A percentile compares a stretch with the other conserved stretches of the same genome.
These are phyloP conservation scores for Arthrocladium fulminans DNA, from an alignment of 2,329 filamentous ascomycete genomes.

Conservation along the genomic window DNA sequence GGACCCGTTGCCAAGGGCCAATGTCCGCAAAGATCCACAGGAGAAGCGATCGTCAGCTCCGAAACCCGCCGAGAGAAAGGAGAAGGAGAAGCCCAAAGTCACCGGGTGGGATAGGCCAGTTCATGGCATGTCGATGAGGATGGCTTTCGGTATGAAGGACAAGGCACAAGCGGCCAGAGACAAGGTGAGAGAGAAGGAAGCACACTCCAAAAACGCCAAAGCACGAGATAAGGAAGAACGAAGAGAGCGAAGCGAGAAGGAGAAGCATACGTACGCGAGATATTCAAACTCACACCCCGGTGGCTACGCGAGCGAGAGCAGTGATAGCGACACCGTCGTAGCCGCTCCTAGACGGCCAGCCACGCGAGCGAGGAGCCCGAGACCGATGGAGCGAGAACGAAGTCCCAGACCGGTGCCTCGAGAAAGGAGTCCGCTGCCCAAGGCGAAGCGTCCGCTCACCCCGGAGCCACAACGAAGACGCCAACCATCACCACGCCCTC, in stretches of 20 bases:
- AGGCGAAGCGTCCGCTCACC: constrained; percentile 8
- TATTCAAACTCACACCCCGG: constrained; percentile 22
- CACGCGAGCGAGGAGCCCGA: background rate
- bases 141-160: constrained; percentile 13
- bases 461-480: background rate
- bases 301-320: constrained; percentile 26
- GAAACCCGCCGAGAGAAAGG: constrained; percentile 29
- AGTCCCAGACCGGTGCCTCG: constrained; percentile 9
- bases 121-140: constrained; percentile 15
- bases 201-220: constrained; percentile 31
- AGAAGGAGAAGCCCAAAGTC: constrained; percentile 26
- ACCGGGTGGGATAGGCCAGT: constrained; percentile 10
- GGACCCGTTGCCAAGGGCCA: constrained; percentile 30
- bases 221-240: constrained; percentile 35
- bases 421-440: constrained; percentile 15
- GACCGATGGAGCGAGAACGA: constrained; percentile 18
- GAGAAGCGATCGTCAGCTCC: constrained; percentile 28
- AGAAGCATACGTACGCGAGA: constrained; percentile 28
- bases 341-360: background rate
- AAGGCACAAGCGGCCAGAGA: constrained; percentile 16
- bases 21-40: constrained; percentile 33
- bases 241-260: constrained; percentile 34
- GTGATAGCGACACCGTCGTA: constrained; percentile 27
- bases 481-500: constrained; percentile 11
- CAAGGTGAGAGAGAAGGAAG: constrained; percentile 8